Conservation (phyloP, 331 rosid genomes). For the Spiraea crenata region DNA sequence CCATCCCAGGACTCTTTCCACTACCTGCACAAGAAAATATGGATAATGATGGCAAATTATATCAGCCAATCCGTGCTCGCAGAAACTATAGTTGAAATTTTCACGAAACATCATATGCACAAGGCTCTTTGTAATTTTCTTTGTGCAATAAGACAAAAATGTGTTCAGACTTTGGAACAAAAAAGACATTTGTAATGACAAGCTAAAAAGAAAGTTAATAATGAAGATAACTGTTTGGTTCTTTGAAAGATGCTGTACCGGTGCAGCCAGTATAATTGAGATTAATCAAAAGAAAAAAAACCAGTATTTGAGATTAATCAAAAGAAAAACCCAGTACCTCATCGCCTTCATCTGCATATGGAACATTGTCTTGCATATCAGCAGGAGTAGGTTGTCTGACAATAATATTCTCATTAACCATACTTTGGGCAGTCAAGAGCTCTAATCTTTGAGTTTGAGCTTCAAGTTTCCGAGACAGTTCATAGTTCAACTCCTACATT, state of each 20-base stretch:
- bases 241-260: neutral
- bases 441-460: conserved; percentile 95
- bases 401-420: conserved; percentile 58
- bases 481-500: conserved; percentile 79
- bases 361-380: conserved; percentile 42
- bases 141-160: neutral
- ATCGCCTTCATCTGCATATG: conserved; percentile 93
- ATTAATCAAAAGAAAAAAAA: neutral
- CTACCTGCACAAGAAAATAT: conserved; percentile 52
- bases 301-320: neutral
- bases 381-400: conserved; percentile 53
- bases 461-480: conserved; percentile 80
- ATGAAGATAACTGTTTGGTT: neutral
- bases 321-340: conserved; percentile 55
- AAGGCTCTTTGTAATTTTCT: neutral
- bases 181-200: neutral
- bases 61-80: neutral
- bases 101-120: neutral
- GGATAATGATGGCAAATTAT: conserved; percentile 7
- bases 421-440: conserved; percentile 85
- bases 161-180: neutral
- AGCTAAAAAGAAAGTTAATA: neutral
- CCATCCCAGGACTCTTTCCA: conserved; percentile 98
- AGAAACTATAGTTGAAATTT: neutral
- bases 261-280: neutral